Percentiles rank a stretch among this genome's conserved stretches.
These are phyloP conservation scores for Suillus spraguei DNA, from an alignment of 768 basidiomycete species.

Conservation along the genomic window DNA sequence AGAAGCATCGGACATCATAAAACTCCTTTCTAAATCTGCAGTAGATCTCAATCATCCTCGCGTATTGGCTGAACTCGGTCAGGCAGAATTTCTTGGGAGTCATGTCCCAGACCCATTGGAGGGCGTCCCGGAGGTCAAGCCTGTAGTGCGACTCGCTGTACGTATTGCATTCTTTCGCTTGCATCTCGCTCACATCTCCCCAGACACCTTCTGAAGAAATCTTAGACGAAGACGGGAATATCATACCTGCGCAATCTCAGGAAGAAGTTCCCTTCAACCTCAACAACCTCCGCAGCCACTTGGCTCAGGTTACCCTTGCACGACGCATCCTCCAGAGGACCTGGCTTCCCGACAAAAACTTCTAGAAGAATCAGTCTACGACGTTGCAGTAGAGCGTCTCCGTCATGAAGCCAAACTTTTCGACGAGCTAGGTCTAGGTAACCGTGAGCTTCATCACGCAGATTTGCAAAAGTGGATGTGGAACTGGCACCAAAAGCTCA, in stretches of 20 bases:
- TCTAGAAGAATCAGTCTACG: conserved; percentile 85
- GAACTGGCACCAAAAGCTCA: conserved; percentile 76
- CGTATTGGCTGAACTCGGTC: conserved; percentile 58
- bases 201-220: conserved; percentile 25
- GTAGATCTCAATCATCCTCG: conserved; percentile 52
- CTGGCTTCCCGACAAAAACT: conserved; percentile 75
- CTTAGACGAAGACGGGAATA: conserved; percentile 22
- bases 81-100: conserved; percentile 50
- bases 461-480: conserved; percentile 82
- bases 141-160: conserved; percentile 57
- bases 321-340: conserved; percentile 67
- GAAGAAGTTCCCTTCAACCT: conserved; percentile 75
- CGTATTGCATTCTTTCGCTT: conserved; percentile 10
- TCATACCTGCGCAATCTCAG: conserved; percentile 22
- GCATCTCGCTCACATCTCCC: background rate
- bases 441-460: conserved; percentile 43
- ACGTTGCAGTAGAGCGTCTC: conserved; percentile 74
- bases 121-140: conserved; percentile 60
- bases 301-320: conserved; percentile 63
- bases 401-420: conserved; percentile 63
- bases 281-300: conserved; percentile 66
- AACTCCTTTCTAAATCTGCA: conserved; percentile 59
- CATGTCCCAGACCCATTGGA: conserved; percentile 44
- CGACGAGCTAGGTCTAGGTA: conserved; percentile 56
- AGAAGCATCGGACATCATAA: conserved; percentile 57